Conservation (phyloP, 2,329 filamentous ascomycete species). For the Ceratocystis alfenasii region DNA sequence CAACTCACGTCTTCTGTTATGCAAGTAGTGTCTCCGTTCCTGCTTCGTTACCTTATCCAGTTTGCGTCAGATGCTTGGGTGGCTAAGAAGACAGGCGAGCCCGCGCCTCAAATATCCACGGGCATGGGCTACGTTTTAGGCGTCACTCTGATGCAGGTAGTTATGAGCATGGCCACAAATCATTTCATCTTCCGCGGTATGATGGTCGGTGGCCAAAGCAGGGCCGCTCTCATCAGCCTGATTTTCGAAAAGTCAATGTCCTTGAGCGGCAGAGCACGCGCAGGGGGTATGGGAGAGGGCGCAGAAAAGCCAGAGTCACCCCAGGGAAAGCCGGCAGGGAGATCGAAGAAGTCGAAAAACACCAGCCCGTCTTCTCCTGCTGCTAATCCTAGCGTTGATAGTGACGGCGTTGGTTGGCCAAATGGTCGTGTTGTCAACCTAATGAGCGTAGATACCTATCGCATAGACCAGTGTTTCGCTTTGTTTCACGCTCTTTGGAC, state of each 20-base stretch:
- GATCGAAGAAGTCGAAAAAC: constrained; percentile 33
- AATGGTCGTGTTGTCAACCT: constrained; percentile 86
- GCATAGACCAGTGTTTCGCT: constrained; percentile 75
- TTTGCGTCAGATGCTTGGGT: constrained; percentile 72
- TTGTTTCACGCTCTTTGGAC: constrained; percentile 91
- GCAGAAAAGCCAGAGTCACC: constrained; percentile 35
- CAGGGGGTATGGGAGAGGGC: constrained; percentile 51
- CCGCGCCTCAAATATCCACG: constrained; percentile 55
- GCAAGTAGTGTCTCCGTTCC: constrained; percentile 74
- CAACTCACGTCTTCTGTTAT: constrained; percentile 61
- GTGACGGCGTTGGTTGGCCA: constrained; percentile 72
- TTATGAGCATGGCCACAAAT: constrained; percentile 69
- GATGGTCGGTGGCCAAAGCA: constrained; percentile 74
- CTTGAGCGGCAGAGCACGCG: constrained; percentile 75
- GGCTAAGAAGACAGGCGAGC: constrained; percentile 40
- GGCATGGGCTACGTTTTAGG: constrained; percentile 77
- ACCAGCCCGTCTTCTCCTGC: background rate
- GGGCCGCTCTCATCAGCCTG: constrained; percentile 69
- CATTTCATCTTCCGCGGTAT: constrained; percentile 91
- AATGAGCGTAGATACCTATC: constrained; percentile 92
- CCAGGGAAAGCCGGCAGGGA: constrained; percentile 35
- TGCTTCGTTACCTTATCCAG: constrained; percentile 71
- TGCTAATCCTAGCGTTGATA: constrained; percentile 33
- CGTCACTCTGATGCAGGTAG: constrained; percentile 72
- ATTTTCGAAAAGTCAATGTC: constrained; percentile 91